Conservation (phyloP, 192 early-diverging fungal species). For the Backusella australiensis region DNA sequence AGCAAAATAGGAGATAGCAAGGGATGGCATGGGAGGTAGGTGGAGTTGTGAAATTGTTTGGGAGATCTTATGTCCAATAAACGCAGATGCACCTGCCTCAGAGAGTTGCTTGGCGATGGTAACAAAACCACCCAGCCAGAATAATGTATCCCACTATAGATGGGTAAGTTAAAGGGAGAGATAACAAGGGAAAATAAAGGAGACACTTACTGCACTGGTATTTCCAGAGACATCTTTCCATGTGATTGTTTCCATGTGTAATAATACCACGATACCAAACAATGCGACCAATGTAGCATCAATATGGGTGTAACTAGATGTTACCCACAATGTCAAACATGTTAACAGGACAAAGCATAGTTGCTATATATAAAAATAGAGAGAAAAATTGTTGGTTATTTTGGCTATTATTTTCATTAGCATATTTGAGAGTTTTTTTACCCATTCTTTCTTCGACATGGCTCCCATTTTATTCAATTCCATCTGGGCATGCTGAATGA, state of each 20-base stretch:
- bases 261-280: constrained; percentile 52
- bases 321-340: constrained; percentile 63
- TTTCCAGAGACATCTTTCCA: constrained; percentile 69
- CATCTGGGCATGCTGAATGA: constrained; percentile 14
- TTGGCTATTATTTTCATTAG: neutral
- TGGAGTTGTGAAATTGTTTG: constrained; percentile 25
- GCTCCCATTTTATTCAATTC: constrained; percentile 14
- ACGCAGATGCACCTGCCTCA: constrained; percentile 60
- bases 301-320: constrained; percentile 39
- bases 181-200: neutral
- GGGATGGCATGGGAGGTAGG: constrained; percentile 37
- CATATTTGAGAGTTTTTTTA: neutral
- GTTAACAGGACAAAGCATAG: constrained; percentile 43
- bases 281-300: constrained; percentile 68
- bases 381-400: neutral
- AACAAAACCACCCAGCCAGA: constrained; percentile 78
- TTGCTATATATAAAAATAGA: constrained; percentile 11
- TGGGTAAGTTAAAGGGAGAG: too few relatives aligned
- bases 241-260: constrained; percentile 55
- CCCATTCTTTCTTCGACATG: constrained; percentile 12
- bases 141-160: constrained; percentile 72
- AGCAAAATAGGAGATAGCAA: constrained; percentile 59
- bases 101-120: constrained; percentile 71
- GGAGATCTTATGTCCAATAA: constrained; percentile 58
- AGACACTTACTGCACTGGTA: constrained; percentile 46